Evolutionary conservation across 306 rosid species (phyloP), one percentile per base, ranked within the genome.

Genomic region (Lotus japonicus): DNA sequence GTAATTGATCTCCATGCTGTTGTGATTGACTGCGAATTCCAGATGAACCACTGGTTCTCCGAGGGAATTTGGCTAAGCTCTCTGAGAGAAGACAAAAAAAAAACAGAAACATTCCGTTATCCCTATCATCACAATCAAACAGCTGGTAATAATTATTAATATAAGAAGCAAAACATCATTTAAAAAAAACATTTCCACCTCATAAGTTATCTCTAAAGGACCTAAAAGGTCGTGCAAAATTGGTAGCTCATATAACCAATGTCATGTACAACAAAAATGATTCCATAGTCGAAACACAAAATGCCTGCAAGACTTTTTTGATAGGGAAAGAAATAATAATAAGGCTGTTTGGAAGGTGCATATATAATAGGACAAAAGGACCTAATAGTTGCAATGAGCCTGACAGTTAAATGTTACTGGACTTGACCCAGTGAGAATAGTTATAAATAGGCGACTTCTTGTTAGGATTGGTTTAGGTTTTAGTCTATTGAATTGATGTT

Each of bases 51-150:
- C 75, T 71, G 0, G 94, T 86, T 79, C 92, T 85, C 68, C 99
- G 79, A 54, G 99, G 99, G 70, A 85, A 95, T 84, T 95, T 95
- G 70, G 87, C 84, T 71, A 95, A 81, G 78, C 97, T 95, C 58
- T 95, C 99, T 95, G 84, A 33, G 48, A 76, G 65, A 52, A 70
- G 67, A 43, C 18, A 64, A 44, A 42, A 70, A 39, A 55, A 26
- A 71, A 42, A 28, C 52, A 44, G 31, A 44, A 23, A 50, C 65
- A 15, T 50, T 68, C 10, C 16, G n/a, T 50, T 33, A 68, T 16
- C 35, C 36, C 39, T 10, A 18, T 48, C 18, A 72, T 16, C 56
- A 60, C 39, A 15, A 76, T 81, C 75, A 76, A 71, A 80, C 68
- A 71, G 16, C 61, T 43, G 57, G 52, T 6, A 38, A 64, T 12